These are phyloP conservation scores for Flueggea neowawraea DNA, from an alignment of 441 rosid species.

Conservation along the genomic window DNA sequence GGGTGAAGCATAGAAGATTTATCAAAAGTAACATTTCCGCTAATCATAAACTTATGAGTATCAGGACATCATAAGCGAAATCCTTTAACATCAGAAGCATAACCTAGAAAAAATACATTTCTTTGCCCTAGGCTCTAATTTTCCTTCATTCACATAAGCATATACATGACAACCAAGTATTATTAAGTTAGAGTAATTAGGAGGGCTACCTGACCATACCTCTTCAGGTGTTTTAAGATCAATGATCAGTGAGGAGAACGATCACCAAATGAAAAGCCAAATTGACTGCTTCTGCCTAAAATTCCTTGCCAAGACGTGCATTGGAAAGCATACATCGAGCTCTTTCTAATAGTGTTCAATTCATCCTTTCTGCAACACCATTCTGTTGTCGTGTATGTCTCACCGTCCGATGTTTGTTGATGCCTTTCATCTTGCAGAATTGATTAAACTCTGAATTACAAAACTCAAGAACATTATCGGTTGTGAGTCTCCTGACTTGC, in stretches of 20 bases:
- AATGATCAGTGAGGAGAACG: not conserved
- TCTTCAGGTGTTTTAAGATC: not conserved
- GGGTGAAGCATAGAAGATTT: not conserved
- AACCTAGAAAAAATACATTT: not conserved
- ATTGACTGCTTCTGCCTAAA: not conserved
- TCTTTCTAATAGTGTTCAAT: not conserved
- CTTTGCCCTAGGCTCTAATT: not conserved
- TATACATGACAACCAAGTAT: too few relatives aligned
- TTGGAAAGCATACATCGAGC: not conserved
- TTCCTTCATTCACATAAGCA: not conserved
- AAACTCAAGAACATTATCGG: not conserved
- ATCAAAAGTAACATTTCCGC: too few relatives aligned
- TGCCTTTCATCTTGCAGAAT: not conserved
- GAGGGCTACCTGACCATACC: too few relatives aligned
- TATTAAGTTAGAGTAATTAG: too few relatives aligned
- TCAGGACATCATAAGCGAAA: too few relatives aligned
- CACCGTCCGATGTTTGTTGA: not conserved
- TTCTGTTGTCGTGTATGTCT: constrained; percentile 1
- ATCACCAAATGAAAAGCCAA: too few relatives aligned
- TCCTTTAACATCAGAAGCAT: too few relatives aligned
- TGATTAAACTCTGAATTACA: not conserved
- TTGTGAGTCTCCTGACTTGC: not conserved
- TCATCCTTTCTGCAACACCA: not conserved
- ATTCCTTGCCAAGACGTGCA: not conserved
- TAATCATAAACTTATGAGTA: too few relatives aligned